Percentiles rank a stretch among this genome's conserved stretches.
Evolutionary conservation across 2,329 filamentous ascomycete genomes (phyloP).

Genomic region (Neospermospora avenae): DNA sequence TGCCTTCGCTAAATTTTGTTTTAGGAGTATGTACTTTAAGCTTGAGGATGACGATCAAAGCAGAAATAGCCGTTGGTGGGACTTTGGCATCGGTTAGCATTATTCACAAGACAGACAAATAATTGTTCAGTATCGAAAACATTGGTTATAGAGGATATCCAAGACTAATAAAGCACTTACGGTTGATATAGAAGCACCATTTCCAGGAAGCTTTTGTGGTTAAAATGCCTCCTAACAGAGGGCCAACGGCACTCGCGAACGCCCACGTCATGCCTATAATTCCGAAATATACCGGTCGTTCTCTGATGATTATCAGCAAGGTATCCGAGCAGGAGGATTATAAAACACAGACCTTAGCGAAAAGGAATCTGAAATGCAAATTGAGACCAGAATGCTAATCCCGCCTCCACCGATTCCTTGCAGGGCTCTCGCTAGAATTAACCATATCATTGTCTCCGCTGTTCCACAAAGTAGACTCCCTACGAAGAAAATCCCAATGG

Average conservation of each 20-base stretch:
- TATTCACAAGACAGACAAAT: not conserved
- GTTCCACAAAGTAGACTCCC: conserved; percentile 59
- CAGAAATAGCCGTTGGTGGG: conserved; percentile 37
- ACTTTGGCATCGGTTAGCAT: not conserved
- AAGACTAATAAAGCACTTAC: conserved; percentile 23
- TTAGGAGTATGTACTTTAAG: conserved; percentile 62
- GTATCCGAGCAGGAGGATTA: conserved; percentile 38
- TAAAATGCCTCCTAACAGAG: conserved; percentile 59
- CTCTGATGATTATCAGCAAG: conserved; percentile 44
- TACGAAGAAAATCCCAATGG: conserved; percentile 59
- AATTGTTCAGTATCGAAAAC: not conserved
- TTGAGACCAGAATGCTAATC: conserved; percentile 60
- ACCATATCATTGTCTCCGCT: conserved; percentile 56
- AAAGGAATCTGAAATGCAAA: conserved; percentile 62
- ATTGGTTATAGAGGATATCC: not conserved
- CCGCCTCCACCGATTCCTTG: conserved; percentile 64
- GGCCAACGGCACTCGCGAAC: conserved; percentile 58
- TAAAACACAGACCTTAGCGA: conserved; percentile 41
- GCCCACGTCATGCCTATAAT: conserved; percentile 60
- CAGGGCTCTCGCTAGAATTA: conserved; percentile 58
- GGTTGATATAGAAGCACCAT: conserved; percentile 61
- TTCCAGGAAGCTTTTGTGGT: conserved; percentile 57
- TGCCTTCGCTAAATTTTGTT: conserved; percentile 52
- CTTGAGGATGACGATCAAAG: conserved; percentile 54
- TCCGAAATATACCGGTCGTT: conserved; percentile 34